These are phyloP conservation scores for Ascochyta lentis DNA, from an alignment of 2,329 filamentous ascomycete species.

Conservation along the genomic window DNA sequence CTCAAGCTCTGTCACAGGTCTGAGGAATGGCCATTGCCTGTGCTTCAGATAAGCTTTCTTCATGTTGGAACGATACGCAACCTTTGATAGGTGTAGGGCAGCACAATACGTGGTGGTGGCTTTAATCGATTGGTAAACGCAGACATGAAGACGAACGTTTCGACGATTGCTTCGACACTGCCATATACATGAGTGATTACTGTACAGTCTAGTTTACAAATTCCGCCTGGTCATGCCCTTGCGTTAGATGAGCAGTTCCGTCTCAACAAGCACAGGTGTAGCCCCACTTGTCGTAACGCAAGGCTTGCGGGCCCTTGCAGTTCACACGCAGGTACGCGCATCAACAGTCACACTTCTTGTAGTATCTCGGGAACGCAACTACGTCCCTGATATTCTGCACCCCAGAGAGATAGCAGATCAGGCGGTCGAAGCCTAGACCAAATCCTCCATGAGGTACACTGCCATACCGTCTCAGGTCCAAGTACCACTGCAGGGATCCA, in stretches of 20 bases:
- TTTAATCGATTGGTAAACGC: no score
- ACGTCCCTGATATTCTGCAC: conserved; percentile 84
- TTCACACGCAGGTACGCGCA: conserved; percentile 1
- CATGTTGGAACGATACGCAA: no score
- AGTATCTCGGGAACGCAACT: conserved; percentile 82
- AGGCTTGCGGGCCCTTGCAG: conserved; percentile 6
- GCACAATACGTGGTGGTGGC: no score
- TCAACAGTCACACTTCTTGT: conserved; percentile 61
- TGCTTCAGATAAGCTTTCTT: no score
- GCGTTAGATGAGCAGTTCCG: background rate
- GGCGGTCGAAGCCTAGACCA: conserved; percentile 85
- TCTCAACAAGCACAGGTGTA: background rate
- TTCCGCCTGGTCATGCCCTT: background rate
- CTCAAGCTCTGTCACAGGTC: no score
- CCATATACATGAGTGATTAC: background rate
- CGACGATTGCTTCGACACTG: background rate
- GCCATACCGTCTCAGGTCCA: conserved; percentile 88
- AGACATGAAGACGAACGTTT: background rate
- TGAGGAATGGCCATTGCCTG: no score
- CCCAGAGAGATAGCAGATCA: conserved; percentile 83
- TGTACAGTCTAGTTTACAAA: conserved; percentile 7
- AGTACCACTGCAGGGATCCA: conserved; percentile 75
- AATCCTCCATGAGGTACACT: conserved; percentile 91
- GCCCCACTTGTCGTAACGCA: background rate
- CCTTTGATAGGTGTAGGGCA: no score